Percentiles rank a stretch among this genome's conserved stretches.
Evolutionary conservation across 208 protist species (phyloP).

Genomic region (Jaenimonas drosophilae): DNA sequence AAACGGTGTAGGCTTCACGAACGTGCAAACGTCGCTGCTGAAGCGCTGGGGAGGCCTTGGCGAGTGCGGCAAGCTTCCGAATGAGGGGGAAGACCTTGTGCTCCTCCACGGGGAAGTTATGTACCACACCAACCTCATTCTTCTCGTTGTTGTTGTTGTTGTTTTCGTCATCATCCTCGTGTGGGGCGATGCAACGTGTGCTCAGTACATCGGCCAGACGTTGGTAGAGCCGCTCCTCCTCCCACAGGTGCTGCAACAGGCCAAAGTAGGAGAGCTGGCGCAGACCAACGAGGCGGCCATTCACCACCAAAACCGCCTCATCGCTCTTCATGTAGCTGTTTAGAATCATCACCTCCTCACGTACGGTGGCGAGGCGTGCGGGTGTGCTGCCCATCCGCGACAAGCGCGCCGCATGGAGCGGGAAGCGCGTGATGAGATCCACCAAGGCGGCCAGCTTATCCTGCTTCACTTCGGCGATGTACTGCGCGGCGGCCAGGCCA

Average conservation of each 20-base stretch:
- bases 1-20: constrained; percentile 17
- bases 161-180: neutral
- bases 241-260: constrained; percentile 28
- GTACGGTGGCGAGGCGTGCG: constrained; percentile 9
- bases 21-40: constrained; percentile 11
- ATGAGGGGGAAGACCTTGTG: too few relatives aligned
- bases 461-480: constrained; percentile 25
- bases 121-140: too few relatives aligned
- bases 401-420: constrained; percentile 49
- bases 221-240: constrained; percentile 17
- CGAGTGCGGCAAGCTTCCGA: too few relatives aligned
- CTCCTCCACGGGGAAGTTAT: too few relatives aligned
- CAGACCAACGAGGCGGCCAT: constrained; percentile 23
- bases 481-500: constrained; percentile 35
- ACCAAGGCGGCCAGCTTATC: constrained; percentile 57
- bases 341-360: constrained; percentile 7
- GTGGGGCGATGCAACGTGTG: neutral
- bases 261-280: constrained; percentile 28
- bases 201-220: constrained; percentile 8
- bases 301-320: constrained; percentile 21
- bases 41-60: too few relatives aligned
- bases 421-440: constrained; percentile 85
- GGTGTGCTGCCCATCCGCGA: constrained; percentile 15
- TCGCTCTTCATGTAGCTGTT: constrained; percentile 9
- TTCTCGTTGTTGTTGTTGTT: too few relatives aligned